phyloP scores from a whole-genome alignment of 805 yeast species.

The Maudiozyma pseudohumilis region DNA sequence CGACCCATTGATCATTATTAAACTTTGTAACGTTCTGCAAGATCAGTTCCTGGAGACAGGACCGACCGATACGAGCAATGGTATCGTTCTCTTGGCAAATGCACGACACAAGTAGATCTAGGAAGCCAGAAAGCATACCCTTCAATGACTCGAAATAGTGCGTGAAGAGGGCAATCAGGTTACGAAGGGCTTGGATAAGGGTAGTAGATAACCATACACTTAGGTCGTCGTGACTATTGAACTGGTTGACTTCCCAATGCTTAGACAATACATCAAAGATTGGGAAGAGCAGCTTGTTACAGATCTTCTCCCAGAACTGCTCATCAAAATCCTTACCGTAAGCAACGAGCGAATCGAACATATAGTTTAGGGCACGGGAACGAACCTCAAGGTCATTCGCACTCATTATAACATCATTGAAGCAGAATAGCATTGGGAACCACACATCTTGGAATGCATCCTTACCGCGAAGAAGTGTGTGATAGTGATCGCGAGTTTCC shows the following conservation, averaged over 20 bases:
- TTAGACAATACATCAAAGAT: conserved; percentile 72
- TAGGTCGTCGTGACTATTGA: conserved; percentile 66
- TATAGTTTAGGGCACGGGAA: conserved; percentile 70
- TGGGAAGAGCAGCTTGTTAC: conserved; percentile 75
- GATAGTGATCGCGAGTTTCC: conserved; percentile 12
- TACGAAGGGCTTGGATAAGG: conserved; percentile 85
- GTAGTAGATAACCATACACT: conserved; percentile 97
- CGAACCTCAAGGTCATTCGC: conserved; percentile 93
- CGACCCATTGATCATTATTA: conserved; percentile 59
- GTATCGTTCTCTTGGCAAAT: conserved; percentile 96
- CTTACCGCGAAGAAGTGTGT: conserved; percentile 26
- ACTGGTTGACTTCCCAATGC: conserved; percentile 62
- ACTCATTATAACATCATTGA: conserved; percentile 82
- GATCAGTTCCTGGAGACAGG: conserved; percentile 73
- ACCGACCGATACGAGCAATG: conserved; percentile 86
- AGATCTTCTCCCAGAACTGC: conserved; percentile 74
- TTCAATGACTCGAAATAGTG: conserved; percentile 73
- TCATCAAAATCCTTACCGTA: conserved; percentile 69
- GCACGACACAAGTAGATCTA: conserved; percentile 72
- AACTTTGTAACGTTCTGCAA: conserved; percentile 66
- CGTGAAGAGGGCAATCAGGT: conserved; percentile 72
- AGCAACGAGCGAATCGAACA: conserved; percentile 72
- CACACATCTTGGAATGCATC: conserved; percentile 50
- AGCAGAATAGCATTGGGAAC: conserved; percentile 81
- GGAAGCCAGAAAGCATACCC: conserved; percentile 65